Evolutionary conservation across 768 basidiomycete species (phyloP), one percentile per base, ranked within the genome.

Genomic region (Dioszegia crocea): DNA sequence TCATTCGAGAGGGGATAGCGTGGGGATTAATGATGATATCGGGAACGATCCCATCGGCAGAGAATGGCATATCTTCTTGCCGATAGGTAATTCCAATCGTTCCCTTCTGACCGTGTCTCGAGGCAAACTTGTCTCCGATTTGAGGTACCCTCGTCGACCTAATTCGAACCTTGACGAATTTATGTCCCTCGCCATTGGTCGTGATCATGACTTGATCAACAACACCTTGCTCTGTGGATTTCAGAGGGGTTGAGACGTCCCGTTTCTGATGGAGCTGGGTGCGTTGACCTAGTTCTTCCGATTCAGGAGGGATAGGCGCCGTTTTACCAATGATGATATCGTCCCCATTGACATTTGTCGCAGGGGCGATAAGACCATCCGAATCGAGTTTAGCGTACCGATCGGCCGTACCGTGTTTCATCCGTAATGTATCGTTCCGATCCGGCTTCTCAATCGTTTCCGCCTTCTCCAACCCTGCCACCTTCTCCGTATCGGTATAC

Each of bases 301-400:
- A 92, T 67, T 98, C 94, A 1, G 91, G 87, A 50, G 91, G 92
- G 41, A 99, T 86, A 1, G 96, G 96, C 9, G 96, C 93, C 0
- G 96, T 98, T 80, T 99, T 99, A 57, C 96, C 96, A 63, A 98
- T 99, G 71, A 99, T 93, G 72, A 99, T 98, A 77, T 99, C 96
- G 77, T 97, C 96, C 24, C 96, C 96, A 59, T 84, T 83, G 36
- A 98, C 93, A 71, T 89, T 88, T 60, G 91, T 93, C 45, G 96
- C 96, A 5, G 93, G 91, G 30, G 90, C 89, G 71, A 99, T 93
- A 26, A 99, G 81, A 51, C 96, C 96, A 68, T 99, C 96, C 65
- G 88, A 87, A 70, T 98, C 96, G 44, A 99, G 80, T 79, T 99
- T 99, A 79, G 97, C 96, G 77, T 99, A 99, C 49, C 75, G 66